phyloP scores from a whole-genome alignment of 1,284 basidiomycete genomes.

The Naganishia liquefaciens region DNA sequence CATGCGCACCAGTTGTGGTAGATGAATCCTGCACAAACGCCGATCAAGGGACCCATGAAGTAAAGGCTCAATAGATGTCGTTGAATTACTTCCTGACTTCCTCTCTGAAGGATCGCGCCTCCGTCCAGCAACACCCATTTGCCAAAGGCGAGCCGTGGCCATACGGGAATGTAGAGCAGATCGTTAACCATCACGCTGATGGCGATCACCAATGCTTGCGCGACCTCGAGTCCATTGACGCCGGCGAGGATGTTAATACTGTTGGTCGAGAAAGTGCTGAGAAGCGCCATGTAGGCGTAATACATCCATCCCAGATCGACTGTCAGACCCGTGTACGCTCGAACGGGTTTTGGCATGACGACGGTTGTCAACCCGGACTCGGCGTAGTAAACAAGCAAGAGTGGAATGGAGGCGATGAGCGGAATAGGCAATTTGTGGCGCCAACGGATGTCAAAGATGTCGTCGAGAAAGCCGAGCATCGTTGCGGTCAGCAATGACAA shows the following conservation, averaged over 20 bases:
- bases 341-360: slow-evolving; percentile 77
- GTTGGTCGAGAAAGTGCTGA: slow-evolving; percentile 97
- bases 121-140: slow-evolving; percentile 60
- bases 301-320: slow-evolving; percentile 92
- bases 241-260: slow-evolving; percentile 99
- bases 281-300: slow-evolving; percentile 92
- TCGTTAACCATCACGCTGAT: slow-evolving; percentile 89
- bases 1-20: slow-evolving; percentile 84
- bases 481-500: slow-evolving; percentile 89
- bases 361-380: slow-evolving; percentile 90
- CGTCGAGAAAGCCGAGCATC: slow-evolving; percentile 92
- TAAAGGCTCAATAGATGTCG: slow-evolving; percentile 93
- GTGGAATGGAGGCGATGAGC: slow-evolving; percentile 88
- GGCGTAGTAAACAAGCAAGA: slow-evolving; percentile 94
- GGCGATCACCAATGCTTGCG: slow-evolving; percentile 90
- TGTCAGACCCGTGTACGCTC: slow-evolving; percentile 69
- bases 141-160: slow-evolving; percentile 39
- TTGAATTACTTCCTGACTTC: slow-evolving; percentile 82
- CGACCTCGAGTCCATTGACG: slow-evolving; percentile 93
- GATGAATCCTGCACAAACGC: slow-evolving; percentile 82
- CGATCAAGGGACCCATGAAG: slow-evolving; percentile 92
- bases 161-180: slow-evolving; percentile 76
- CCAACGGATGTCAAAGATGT: slow-evolving; percentile 99
- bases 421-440: slow-evolving; percentile 96
- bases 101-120: slow-evolving; percentile 49